These are phyloP conservation scores for Globisporangium mamillatum DNA, from an alignment of 352 stramenopile species.

Conservation along the genomic window DNA sequence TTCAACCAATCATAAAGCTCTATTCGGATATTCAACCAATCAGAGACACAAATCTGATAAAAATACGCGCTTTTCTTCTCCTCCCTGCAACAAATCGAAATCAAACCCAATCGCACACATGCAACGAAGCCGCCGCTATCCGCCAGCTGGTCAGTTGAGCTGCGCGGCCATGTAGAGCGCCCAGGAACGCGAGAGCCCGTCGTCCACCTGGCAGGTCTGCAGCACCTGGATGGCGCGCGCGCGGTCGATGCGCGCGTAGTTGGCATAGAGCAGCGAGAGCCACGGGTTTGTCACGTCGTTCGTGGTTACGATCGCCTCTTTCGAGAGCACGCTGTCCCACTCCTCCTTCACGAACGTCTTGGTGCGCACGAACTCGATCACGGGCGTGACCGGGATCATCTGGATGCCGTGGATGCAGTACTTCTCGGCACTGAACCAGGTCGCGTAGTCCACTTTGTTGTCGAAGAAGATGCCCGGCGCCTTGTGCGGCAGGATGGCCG, in stretches of 20 bases:
- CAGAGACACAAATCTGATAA: not conserved
- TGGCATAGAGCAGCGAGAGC: conserved; percentile 70
- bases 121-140: not conserved
- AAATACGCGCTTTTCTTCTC: not conserved
- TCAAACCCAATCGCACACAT: not conserved
- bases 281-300: conserved; percentile 56
- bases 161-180: conserved; percentile 71
- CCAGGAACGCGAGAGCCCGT: conserved; percentile 67
- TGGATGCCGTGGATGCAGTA: conserved; percentile 82
- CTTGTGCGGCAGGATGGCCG: conserved; percentile 41
- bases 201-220: conserved; percentile 54
- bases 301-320: conserved; percentile 39
- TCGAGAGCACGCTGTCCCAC: conserved; percentile 51
- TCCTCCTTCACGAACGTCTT: conserved; percentile 56
- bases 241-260: conserved; percentile 65
- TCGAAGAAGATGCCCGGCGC: conserved; percentile 72
- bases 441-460: conserved; percentile 81
- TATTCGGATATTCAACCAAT: not conserved
- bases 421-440: conserved; percentile 63
- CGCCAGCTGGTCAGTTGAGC: conserved; percentile 10
- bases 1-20: not conserved
- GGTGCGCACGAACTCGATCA: conserved; percentile 61
- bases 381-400: conserved; percentile 63
- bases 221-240: conserved; percentile 44
- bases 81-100: not conserved